Percentiles rank a stretch among this genome's conserved stretches.
Conservation (phyloP, 305 asterid genomes). For the Solanum hybrid region DNA sequence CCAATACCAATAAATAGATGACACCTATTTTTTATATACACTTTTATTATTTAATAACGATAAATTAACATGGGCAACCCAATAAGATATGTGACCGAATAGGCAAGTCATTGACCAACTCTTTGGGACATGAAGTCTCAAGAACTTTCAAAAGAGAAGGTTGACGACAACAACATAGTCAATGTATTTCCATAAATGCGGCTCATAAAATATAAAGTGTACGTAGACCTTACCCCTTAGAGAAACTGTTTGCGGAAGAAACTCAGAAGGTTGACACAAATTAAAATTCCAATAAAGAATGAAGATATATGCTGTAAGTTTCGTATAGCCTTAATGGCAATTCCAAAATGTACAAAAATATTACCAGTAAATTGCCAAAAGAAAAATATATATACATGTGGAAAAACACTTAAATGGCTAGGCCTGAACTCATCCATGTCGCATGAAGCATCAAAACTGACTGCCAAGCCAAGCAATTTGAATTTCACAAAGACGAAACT, state of each 20-base stretch:
- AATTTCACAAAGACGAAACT: background rate
- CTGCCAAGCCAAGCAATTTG: background rate
- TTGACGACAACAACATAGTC: background rate
- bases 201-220: accelerated
- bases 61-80: background rate
- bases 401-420: background rate
- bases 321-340: background rate
- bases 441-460: background rate
- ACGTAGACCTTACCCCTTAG: background rate
- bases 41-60: background rate
- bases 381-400: background rate
- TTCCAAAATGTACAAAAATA: background rate
- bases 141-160: background rate
- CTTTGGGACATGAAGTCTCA: background rate
- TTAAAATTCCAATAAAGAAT: background rate
- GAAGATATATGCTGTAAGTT: background rate
- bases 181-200: background rate
- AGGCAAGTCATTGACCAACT: background rate
- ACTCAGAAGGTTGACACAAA: background rate
- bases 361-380: background rate
- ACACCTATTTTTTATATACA: background rate
- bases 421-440: background rate
- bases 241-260: background rate
- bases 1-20: background rate
- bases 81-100: background rate